Base-by-base conservation (phyloP, 148 eudicot genomes). In the Heliamphora exappendiculata region DNA sequence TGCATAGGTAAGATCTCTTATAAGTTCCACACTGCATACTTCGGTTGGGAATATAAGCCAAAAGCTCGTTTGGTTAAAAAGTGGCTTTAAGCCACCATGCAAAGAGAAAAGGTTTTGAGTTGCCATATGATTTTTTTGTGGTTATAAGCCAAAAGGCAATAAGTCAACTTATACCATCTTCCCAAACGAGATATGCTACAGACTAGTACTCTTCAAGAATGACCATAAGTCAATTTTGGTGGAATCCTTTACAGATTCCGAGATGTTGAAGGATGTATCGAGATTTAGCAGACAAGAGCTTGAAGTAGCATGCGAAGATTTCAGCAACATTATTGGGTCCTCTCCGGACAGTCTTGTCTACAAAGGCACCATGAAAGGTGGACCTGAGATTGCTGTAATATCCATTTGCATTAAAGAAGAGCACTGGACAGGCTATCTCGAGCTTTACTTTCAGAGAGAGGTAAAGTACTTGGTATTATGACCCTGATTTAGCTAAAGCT, bases 221-320 rank as follows among this genome's bases (percentile, higher is more conserved):
- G 17, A 47, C 62, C 6, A 7, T 13, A 66, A 24, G 66, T 64
- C 31, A 44, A 42, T 7, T 75, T 12, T 37, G 20, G 62, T 59
- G 9, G 49, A 65, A 29, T 69, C 59, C 26, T 78, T 14, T 74
- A 83, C 84, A 88, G 98, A 96, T 84, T 83, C 93, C 33, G 91
- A 86, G 80, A 77, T 87, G 81, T 59, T 93, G 84, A 91, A 85
- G 84, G 95, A 90, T 87, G 92, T 93, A 39, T 73, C 7, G 12
- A 85, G 82, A 78, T 93, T 77, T 68, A 85, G 82, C 82, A 87
- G 99, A 81, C 91, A 89, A 82, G 98, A 91, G 53, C 99, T 96
- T 29, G 99, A 96, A 85, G 92, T 93, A 65, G 99, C 99, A 12
- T 96, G 98, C 80, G 99, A 96, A 89, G 99, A 96, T 85, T 96